Base-by-base conservation (phyloP, 176 grass and related monocot genomes). In the Luzula sylvatica region DNA sequence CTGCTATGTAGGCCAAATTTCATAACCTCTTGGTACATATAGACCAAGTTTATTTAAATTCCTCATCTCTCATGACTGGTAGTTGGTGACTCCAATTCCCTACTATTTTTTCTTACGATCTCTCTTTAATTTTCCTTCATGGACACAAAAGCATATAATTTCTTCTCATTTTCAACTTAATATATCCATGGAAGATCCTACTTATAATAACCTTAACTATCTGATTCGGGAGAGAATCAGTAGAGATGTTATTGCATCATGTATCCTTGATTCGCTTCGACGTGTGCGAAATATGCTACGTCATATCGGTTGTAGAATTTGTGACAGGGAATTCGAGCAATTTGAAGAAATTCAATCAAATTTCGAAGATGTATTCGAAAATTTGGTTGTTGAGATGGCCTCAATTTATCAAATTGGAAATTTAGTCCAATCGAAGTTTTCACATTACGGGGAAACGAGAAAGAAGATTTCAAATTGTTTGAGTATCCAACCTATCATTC, bases 401-500 rank as follows among this genome's bases (percentile, higher is more conserved):
- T 60, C 23, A 11, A 55, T 86, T 15, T 66, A 52, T 58, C 53
- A 81, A 45, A 53, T 86, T 28, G 77, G 58, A 11, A 74, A 18
- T 46, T 63, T 61, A 25, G 23, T 82, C 0, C 45, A 69, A 20
- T 55, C 41, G 22, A 85, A 56, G 52, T 29, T 93, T 26, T 54
- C 24, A 26, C 51, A 64, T 11, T 12, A 45, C 11, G 68, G 64
- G 11, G 61, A 68, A 35, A 81, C 55, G 58, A 65, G 24, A 15
- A 78, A 64, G 53, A 78, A 78, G 51, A n/a, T n/a, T n/a, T n/a
- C n/a, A n/a, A n/a, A n/a, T n/a, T n/a, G n/a, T n/a, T n/a, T n/a
- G n/a, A n/a, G n/a, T n/a, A n/a, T n/a, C n/a, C n/a, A n/a, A n/a
- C n/a, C n/a, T n/a, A n/a, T n/a, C n/a, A n/a, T n/a, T n/a, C n/a